Evolutionary conservation across 2,329 filamentous ascomycete genomes (phyloP), one percentile per base, ranked within the genome.

Genomic region (Fusarium solani-melongenae): DNA sequence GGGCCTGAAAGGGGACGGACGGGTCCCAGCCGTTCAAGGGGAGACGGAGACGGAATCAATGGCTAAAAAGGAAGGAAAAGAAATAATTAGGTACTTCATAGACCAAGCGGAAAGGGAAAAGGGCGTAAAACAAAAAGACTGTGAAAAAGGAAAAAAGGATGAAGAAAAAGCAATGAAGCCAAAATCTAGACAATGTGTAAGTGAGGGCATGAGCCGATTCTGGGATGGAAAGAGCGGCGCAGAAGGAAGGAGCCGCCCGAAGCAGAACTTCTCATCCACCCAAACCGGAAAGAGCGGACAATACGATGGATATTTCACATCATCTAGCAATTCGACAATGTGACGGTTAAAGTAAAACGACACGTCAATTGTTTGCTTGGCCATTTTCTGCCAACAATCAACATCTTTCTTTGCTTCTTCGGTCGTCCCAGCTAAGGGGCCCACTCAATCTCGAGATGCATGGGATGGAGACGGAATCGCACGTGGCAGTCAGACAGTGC

Each of bases 401-500:
- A 29, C 66, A 41, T 49, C 34, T 41, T 27, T 41, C 27, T 41
- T 69, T 73, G 63, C 58, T 69, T 74, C 41, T 67, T 62, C 31
- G 51, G 51, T 61, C 39, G 51, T 61, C 39, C 41, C 12, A 22
- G 33, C 31, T 31, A 61, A 24, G 33, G 46, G 41, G 49, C 55
- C 71, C 71, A 62, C 64, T 46, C 53, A 58, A 66, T 72, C 61
- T 70, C 34, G 60, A 51, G 53, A 24, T 31, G 34, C 69, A 66
- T 64, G 67, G 58, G 66, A 61, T 59, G 67, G 67, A 62, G 60
- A 68, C 70, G 67, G 70, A 72, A 58, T 63, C 44, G 68, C 71
- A 73, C 71, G 71, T 73, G 71, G 71, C 71, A 66, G 66, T 69
- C 57, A 74, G 67, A 73, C 67, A 72, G 51, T 51, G 51, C 61